Base-by-base conservation (phyloP, 805 yeast species). In the Yarrowia phangngaensis region DNA sequence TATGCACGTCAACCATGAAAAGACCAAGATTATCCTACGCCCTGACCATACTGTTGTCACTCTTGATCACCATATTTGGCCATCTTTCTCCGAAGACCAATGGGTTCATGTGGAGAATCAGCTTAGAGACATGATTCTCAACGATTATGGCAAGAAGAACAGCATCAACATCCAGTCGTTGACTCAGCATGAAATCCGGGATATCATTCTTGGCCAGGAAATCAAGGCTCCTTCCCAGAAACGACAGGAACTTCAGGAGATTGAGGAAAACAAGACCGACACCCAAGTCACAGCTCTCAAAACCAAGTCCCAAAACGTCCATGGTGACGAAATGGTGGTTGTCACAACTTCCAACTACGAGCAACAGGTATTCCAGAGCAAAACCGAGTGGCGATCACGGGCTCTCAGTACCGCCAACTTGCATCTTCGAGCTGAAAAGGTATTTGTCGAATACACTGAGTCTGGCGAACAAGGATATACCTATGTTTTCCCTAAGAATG, bases 321-420 rank as follows among this genome's bases (percentile, higher is more conserved):
- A 89, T 60, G 99, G 99, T 24, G 98, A 92, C 61, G 94, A 89
- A 58, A 90, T 92, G 58, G 82, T 84, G 31, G 90, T 95, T 0
- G 95, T 90, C 22, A 88, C 97, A 0, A 88, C 97, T 0, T 79
- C 89, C 13, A 79, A 79, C 54, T 89, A 84, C 61, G 98, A 88
- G 62, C 92, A 86, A 58, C 81, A 79, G 67, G 68, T 81, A 12
- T 92, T 92, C 62, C 72, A 81, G 35, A 85, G 96, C 1, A 81
- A 79, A 62, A 79, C 88, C 26, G 95, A 88, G 60, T 92, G 99
- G 99, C 74, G 97, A 57, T 73, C 74, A 48, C 68, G 94, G 29
- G 96, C 97, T 0, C 77, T 92, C 40, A 80, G 94, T 1, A 74
- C 94, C 0, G 74, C 84, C 34, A 74, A 78, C 55, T 69, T 92